Evolutionary conservation across 1,284 basidiomycete species (phyloP), one percentile per base, ranked within the genome.

Genomic region (Papiliotrema terrestris): DNA sequence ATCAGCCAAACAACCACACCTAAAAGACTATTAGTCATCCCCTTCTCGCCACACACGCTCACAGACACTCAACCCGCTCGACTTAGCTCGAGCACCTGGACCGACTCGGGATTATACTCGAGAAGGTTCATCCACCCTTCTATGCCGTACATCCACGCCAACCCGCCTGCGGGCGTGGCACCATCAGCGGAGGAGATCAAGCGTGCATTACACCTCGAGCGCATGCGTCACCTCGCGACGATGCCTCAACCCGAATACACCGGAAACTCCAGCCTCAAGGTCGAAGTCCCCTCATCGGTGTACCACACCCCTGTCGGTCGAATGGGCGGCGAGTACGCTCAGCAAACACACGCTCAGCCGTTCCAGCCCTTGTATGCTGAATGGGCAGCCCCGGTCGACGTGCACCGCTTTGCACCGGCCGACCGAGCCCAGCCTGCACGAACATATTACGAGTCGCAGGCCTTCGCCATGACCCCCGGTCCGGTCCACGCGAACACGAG

Each of bases 401-500:
- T 17, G 19, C 25, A 45, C 22, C n/a, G 17, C 15, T 19, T 17
- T 8, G 19, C 14, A 22, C 8, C 44, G 25, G 8, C n/a, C 23
- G 19, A 23, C 8, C 15, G 8, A 5, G 39, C 17, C 15, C 39
- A n/a, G 39, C 6, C 39, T 15, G 17, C 19, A 8, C 25, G 23
- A 9, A 23, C 20, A 8, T 17, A 26, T 9, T 45, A 17, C 44
- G 44, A 45, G 17, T 20, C 19, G 9, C 44, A 22, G 25, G 15
- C 25, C 25, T 17, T 23, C 20, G 23, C 17, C 5, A 6, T 43
- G 20, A 56, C 60, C 20, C 62, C 59, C 39, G 43, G 53, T 14
- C 49, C 60, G 17, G 49, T 51, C 13, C 54, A 56, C 19, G 22
- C 56, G 43, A 37, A 52, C 23, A 54, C 58, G 17, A 52, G 54